Base-by-base conservation (phyloP, 148 eudicot genomes). In the Dianthus caryophyllus region DNA sequence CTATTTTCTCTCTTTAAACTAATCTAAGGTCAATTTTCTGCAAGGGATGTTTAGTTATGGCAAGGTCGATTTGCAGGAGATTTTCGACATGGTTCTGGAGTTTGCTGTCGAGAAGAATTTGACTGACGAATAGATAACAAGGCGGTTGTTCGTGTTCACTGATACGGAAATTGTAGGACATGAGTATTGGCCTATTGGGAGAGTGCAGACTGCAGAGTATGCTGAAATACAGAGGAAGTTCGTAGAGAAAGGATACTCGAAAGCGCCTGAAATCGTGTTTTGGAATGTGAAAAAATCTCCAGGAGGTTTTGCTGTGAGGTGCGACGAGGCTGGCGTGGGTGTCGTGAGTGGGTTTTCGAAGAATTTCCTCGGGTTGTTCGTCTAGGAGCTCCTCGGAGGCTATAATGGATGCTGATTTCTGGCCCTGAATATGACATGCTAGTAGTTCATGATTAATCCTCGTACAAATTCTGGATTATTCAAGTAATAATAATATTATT, bases 321-420 rank as follows among this genome's bases (percentile, higher is more conserved):
- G 71, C n/a, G 65, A 70, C 53, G 72, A 81, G 61, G 61, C 68
- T 15, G 83, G 83, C 33, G 78, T 79, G 16, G 78, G 78, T 1
- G 73, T 79, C 10, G 83, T 79, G 12, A 77, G 78, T 48, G 88
- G 84, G 9, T 77, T 75, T 62, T 80, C 81, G 1, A 85, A 85
- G 81, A 85, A 85, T 71, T 20, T 80, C 78, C 49, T 85, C 55
- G 77, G 59, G 1, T 9, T 80, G 75, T 85, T 85, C 49, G 43
- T 82, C 58, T 69, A 82, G 53, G 73, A 66, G 18, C 65, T 69
- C 20, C 55, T 86, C 81, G 0, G 79, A 66, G 57, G 20, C 9
- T 38, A 78, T 70, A 0, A 79, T 84, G 88, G 48, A 61, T 15
- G 50, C 67, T 61, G 61, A 70, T 61, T 17, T 24, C 60, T 22